Percentiles rank a stretch among this genome's conserved stretches.
phyloP scores from a whole-genome alignment of 345 rosid species.

The Acer yangbiense region DNA sequence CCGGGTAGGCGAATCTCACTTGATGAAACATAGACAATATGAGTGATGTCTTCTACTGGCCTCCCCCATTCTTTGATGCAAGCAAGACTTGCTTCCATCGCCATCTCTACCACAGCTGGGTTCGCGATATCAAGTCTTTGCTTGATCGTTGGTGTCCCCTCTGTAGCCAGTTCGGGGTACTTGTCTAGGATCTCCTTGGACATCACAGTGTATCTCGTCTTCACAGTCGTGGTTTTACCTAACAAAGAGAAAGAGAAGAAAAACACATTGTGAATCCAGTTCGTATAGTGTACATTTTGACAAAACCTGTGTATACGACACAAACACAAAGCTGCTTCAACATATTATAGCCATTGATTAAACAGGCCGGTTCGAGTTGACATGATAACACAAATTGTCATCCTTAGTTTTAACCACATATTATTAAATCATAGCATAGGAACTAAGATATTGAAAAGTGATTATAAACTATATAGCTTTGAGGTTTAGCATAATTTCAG shows the following conservation, averaged over 20 bases:
- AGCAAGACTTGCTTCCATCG: constrained; percentile 67
- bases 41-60: constrained; percentile 73
- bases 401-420: too few species aligned
- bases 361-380: too few species aligned
- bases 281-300: too few species aligned
- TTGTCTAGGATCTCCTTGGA: constrained; percentile 74
- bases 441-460: not conserved
- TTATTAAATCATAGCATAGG: too few species aligned
- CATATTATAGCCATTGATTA: too few species aligned
- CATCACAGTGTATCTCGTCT: constrained; percentile 91
- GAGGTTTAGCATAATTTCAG: not conserved
- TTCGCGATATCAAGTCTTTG: constrained; percentile 91
- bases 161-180: constrained; percentile 82
- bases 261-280: not conserved
- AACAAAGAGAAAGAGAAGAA: constrained; percentile 23
- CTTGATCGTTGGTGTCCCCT: constrained; percentile 76
- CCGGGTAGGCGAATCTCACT: constrained; percentile 95
- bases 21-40: constrained; percentile 87
- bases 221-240: constrained; percentile 96
- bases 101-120: constrained; percentile 87
- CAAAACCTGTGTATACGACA: too few species aligned
- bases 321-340: too few species aligned
- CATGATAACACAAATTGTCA: too few species aligned
- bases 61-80: constrained; percentile 95
- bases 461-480: too few species aligned